Percentiles rank a stretch among this genome's conserved stretches.
Conservation (phyloP, 2,329 filamentous ascomycete species). For the Penicillium sp. region DNA sequence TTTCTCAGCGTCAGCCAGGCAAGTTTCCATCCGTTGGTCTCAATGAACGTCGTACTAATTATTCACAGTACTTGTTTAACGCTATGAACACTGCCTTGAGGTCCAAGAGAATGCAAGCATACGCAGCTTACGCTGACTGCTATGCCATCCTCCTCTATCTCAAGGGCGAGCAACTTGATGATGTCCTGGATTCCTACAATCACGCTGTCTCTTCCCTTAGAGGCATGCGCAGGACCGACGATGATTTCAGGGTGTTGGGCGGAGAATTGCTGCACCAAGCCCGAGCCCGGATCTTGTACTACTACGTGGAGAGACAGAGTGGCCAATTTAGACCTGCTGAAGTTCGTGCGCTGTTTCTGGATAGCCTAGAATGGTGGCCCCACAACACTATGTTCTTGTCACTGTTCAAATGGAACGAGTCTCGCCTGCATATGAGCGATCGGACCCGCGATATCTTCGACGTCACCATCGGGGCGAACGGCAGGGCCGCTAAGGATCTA, state of each 20-base stretch:
- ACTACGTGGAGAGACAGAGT: slow-evolving; percentile 51
- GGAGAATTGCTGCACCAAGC: slow-evolving; percentile 61
- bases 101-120: slow-evolving; percentile 40
- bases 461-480: slow-evolving; percentile 10
- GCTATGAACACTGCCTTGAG: slow-evolving; percentile 49
- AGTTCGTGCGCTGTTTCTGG: slow-evolving; percentile 53
- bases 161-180: slow-evolving; percentile 30
- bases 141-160: slow-evolving; percentile 62
- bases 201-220: slow-evolving; percentile 39
- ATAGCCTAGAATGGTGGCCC: slow-evolving; percentile 59
- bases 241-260: slow-evolving; percentile 25
- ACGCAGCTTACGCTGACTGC: slow-evolving; percentile 52
- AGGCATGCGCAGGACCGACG: slow-evolving; percentile 36
- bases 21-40: slow-evolving; percentile 18
- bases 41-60: slow-evolving; percentile 38
- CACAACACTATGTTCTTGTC: slow-evolving; percentile 67
- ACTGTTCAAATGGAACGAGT: slow-evolving; percentile 65
- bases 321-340: slow-evolving; percentile 60
- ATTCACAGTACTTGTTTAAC: slow-evolving; percentile 47
- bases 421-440: slow-evolving; percentile 63
- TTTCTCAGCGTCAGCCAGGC: slow-evolving; percentile 35
- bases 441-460: slow-evolving; percentile 59
- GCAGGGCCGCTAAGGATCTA: neutral
- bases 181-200: slow-evolving; percentile 34
- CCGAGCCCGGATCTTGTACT: slow-evolving; percentile 56